These are phyloP conservation scores for Rhizopus stolonifer DNA, from an alignment of 371 early-diverging fungal species.

Conservation along the genomic window DNA sequence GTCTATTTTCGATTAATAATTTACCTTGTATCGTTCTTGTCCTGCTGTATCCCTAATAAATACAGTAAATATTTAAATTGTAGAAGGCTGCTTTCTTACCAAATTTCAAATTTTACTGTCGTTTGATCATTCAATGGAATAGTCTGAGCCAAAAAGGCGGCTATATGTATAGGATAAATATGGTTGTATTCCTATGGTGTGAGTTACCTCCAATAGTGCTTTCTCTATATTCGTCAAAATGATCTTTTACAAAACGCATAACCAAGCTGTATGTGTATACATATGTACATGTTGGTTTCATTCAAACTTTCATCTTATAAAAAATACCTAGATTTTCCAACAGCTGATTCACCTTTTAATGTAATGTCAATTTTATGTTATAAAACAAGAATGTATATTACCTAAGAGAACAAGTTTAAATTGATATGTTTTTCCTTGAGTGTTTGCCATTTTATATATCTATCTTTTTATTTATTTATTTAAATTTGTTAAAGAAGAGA, in stretches of 20 bases:
- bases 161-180: conserved; percentile 26
- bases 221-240: conserved; percentile 97
- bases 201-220: conserved; percentile 92
- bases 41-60: conserved; percentile 90
- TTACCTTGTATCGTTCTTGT: conserved; percentile 91
- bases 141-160: conserved; percentile 82
- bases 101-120: conserved; percentile 86
- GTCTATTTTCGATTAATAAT: neutral
- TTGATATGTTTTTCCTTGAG: conserved; percentile 62
- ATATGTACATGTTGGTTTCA: neutral
- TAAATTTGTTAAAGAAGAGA: neutral
- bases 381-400: too few relatives aligned
- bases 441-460: neutral
- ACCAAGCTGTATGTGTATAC: conserved; percentile 65
- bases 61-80: conserved; percentile 7
- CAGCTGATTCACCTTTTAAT: conserved; percentile 67
- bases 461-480: too few relatives aligned
- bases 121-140: conserved; percentile 68
- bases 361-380: neutral
- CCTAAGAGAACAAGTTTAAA: conserved; percentile 84
- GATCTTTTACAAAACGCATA: conserved; percentile 94
- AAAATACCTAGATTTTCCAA: conserved; percentile 65
- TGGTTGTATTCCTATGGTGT: neutral
- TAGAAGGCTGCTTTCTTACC: conserved; percentile 45
- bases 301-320: neutral